Evolutionary conservation across 257 asterid species (phyloP).

Genomic region (Gardenia jasminoides): DNA sequence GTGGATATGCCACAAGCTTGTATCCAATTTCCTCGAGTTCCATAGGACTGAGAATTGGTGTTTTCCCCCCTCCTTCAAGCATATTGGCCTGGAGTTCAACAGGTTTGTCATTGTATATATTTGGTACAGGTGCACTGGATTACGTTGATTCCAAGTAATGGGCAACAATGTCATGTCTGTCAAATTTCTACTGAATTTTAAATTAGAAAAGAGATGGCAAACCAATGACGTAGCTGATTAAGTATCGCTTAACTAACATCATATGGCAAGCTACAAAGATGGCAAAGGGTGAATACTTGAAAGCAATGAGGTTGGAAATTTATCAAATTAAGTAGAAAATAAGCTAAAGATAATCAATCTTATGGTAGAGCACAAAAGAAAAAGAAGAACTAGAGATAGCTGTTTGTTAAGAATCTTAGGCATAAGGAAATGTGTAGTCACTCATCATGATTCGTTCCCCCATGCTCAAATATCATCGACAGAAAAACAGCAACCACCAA

Average conservation of each 20-base stretch:
- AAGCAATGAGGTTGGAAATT: not conserved
- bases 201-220: no score
- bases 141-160: not conserved
- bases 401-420: not conserved
- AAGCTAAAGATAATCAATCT: not conserved
- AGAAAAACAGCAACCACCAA: not conserved
- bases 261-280: not conserved
- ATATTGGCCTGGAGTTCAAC: constrained; percentile 67
- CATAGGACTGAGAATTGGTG: constrained; percentile 79
- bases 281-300: not conserved
- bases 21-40: constrained; percentile 87
- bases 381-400: not conserved
- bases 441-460: not conserved
- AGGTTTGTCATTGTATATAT: constrained; percentile 19
- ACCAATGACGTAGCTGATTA: not conserved
- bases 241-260: not conserved
- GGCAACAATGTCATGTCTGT: not conserved
- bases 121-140: not conserved
- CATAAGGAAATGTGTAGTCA: not conserved
- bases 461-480: not conserved
- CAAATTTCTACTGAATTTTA: no score
- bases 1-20: constrained; percentile 89
- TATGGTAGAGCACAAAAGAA: not conserved
- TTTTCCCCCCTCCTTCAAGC: constrained; percentile 98
- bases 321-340: not conserved